phyloP scores from a whole-genome alignment of 2,329 filamentous ascomycete genomes.

The Fusarium acutatum region DNA sequence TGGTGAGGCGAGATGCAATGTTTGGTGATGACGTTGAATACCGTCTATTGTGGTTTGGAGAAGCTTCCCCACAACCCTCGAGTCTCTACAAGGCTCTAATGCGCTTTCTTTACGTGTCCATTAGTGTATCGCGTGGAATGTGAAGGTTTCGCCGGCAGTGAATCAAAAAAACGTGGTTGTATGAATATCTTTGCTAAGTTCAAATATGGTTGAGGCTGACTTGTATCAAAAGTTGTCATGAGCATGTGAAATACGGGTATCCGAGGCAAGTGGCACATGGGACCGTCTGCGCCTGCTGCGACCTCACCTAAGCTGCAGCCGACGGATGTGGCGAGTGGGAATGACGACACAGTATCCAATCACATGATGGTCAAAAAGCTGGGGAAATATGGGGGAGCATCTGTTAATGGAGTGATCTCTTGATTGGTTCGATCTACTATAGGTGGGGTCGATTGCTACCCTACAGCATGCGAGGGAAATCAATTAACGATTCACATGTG shows the following conservation, averaged over 20 bases:
- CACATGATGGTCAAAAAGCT: slow-evolving; percentile 41
- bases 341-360: slow-evolving; percentile 40
- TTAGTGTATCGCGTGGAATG: slow-evolving; percentile 8
- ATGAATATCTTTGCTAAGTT: slow-evolving; percentile 2
- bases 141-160: background rate
- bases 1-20: background rate
- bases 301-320: slow-evolving; percentile 32
- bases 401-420: background rate
- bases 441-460: background rate
- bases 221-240: slow-evolving; percentile 19
- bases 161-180: background rate
- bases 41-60: slow-evolving; percentile 5
- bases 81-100: slow-evolving; percentile 29
- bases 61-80: slow-evolving; percentile 35
- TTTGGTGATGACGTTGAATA: slow-evolving; percentile 25
- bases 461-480: background rate
- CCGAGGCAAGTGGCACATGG: slow-evolving; percentile 43
- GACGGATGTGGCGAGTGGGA: slow-evolving; percentile 39
- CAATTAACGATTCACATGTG: background rate
- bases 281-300: slow-evolving; percentile 19
- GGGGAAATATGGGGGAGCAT: slow-evolving; percentile 38
- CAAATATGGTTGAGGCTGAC: slow-evolving; percentile 18
- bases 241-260: slow-evolving; percentile 43
- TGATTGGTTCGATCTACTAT: slow-evolving; percentile 8
- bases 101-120: slow-evolving; percentile 30